Evolutionary conservation across 805 yeast genomes (phyloP).

Genomic region (Dipodascus geniculatus): DNA sequence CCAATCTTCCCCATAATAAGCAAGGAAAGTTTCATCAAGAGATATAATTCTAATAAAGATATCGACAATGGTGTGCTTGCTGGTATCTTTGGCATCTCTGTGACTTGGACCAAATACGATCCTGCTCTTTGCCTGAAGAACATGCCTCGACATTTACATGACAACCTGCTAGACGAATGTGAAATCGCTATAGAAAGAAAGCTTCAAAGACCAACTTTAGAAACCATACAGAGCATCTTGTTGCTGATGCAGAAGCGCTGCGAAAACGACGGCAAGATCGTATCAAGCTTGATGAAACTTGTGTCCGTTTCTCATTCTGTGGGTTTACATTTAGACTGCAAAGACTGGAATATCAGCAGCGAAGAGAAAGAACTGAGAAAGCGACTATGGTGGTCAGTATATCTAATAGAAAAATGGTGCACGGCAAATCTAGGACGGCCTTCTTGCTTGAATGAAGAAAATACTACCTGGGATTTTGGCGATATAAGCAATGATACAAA

Average conservation of each 20-base stretch:
- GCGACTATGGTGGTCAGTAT: slow-evolving; percentile 27
- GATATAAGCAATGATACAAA: slow-evolving; percentile 7
- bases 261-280: slow-evolving; percentile 19
- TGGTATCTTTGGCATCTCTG: slow-evolving; percentile 24
- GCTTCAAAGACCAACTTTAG: slow-evolving; percentile 19
- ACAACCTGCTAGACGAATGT: slow-evolving; percentile 20
- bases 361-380: slow-evolving; percentile 22
- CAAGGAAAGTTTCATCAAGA: slow-evolving; percentile 19
- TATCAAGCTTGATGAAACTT: slow-evolving; percentile 19
- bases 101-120: slow-evolving; percentile 27
- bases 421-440: slow-evolving; percentile 27
- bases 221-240: slow-evolving; percentile 23
- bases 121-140: slow-evolving; percentile 20
- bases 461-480: slow-evolving; percentile 9
- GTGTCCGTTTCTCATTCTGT: slow-evolving; percentile 22
- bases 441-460: slow-evolving; percentile 14
- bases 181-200: slow-evolving; percentile 21
- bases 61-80: slow-evolving; percentile 23
- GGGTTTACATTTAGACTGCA: slow-evolving; percentile 26
- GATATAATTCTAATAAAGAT: slow-evolving; percentile 18
- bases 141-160: slow-evolving; percentile 20
- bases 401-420: slow-evolving; percentile 27
- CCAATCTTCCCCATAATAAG: slow-evolving; percentile 27
- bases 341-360: slow-evolving; percentile 25
- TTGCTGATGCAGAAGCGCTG: slow-evolving; percentile 22